A percentile compares a stretch with the other conserved stretches of the same genome.
phyloP scores from a whole-genome alignment of 345 rosid species.

The Bruguiera gymnorhiza region DNA sequence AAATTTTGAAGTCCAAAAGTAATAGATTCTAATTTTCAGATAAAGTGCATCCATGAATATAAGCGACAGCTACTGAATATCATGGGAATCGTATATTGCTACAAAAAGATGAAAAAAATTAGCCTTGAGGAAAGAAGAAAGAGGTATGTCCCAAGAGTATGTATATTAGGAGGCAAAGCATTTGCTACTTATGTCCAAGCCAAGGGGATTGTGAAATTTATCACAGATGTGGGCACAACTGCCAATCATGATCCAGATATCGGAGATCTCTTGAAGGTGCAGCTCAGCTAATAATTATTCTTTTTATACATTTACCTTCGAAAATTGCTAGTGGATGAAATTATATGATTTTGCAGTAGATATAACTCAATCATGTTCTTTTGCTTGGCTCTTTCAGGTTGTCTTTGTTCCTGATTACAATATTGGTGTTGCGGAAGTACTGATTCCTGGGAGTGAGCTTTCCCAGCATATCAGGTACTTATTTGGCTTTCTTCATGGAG shows the following conservation, averaged over 20 bases:
- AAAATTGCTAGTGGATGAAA: no score
- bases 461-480: slow-evolving; percentile 53
- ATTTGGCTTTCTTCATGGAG: no score
- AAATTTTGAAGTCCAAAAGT: no score
- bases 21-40: slow-evolving; percentile 33
- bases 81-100: slow-evolving; percentile 65
- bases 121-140: slow-evolving; percentile 46
- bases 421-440: slow-evolving; percentile 47
- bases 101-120: slow-evolving; percentile 81
- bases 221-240: slow-evolving; percentile 65
- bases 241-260: slow-evolving; percentile 67
- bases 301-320: no score
- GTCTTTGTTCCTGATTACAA: slow-evolving; percentile 55
- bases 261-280: slow-evolving; percentile 74
- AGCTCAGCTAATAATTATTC: no score
- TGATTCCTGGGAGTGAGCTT: slow-evolving; percentile 53
- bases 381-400: slow-evolving; percentile 24
- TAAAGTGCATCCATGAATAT: slow-evolving; percentile 79
- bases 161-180: slow-evolving; percentile 83
- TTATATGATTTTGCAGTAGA: no score
- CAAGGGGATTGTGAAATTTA: slow-evolving; percentile 72
- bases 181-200: slow-evolving; percentile 80
- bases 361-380: background rate
- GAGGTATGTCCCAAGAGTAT: slow-evolving; percentile 61
- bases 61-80: slow-evolving; percentile 70